phyloP scores from a whole-genome alignment of 495 filamentous ascomycete species.

The Podospora pseudopauciseta region DNA sequence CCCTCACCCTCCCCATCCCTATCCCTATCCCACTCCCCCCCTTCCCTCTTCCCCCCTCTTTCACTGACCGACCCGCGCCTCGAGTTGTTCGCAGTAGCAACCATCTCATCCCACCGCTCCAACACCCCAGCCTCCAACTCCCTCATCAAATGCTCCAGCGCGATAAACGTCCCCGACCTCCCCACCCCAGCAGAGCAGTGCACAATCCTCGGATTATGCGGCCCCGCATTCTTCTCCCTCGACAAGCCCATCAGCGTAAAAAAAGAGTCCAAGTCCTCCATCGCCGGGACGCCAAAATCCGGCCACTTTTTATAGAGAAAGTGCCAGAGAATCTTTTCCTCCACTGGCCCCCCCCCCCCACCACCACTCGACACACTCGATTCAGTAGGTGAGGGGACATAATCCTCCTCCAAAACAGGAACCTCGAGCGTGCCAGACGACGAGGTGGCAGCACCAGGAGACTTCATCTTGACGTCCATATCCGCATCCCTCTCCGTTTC shows the following conservation, averaged over 20 bases:
- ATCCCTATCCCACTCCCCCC: constrained; percentile 5
- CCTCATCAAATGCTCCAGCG: constrained; percentile 80
- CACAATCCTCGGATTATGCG: constrained; percentile 75
- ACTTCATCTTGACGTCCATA: constrained; percentile 24
- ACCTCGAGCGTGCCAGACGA: not conserved
- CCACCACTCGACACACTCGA: not conserved
- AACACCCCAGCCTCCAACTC: constrained; percentile 75
- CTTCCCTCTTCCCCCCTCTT: not conserved
- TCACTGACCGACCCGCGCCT: not conserved
- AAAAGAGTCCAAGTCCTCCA: constrained; percentile 72
- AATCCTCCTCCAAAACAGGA: not conserved
- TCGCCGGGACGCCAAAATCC: constrained; percentile 83
- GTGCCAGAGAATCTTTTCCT: constrained; percentile 76
- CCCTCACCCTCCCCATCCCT: constrained; percentile 1
- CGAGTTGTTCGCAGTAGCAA: constrained; percentile 1
- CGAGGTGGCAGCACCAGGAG: not conserved
- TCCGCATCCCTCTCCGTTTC: constrained; percentile 15
- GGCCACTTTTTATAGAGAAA: constrained; percentile 92
- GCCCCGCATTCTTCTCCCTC: constrained; percentile 60
- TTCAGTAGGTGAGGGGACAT: not conserved
- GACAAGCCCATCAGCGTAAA: constrained; percentile 75
- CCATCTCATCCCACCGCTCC: constrained; percentile 37
- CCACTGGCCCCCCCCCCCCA: constrained; percentile 7
- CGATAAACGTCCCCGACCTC: constrained; percentile 91
- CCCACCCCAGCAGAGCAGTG: constrained; percentile 96